Evolutionary conservation across 1,284 basidiomycete genomes (phyloP).

Genomic region (Cryptococcus jaspeensis): DNA sequence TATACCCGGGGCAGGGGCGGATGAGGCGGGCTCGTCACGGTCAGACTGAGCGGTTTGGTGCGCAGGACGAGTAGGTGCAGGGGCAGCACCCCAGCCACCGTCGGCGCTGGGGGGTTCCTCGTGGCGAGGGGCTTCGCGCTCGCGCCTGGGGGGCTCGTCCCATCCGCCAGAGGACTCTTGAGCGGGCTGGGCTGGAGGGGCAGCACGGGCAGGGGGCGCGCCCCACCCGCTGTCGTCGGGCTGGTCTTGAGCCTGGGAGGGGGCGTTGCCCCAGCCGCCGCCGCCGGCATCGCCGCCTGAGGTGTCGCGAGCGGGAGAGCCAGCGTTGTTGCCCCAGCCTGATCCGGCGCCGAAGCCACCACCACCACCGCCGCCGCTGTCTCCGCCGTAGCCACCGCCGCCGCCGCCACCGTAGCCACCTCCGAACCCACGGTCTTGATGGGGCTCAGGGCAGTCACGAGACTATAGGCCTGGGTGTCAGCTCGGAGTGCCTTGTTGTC

Average conservation of each 20-base stretch:
- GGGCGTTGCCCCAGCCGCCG: neutral
- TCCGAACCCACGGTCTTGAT: neutral
- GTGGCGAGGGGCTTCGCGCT: too few relatives aligned
- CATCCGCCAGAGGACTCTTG: neutral
- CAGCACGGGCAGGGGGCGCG: too few relatives aligned
- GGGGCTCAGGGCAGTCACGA: neutral
- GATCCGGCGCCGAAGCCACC: neutral
- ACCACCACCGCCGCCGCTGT: neutral
- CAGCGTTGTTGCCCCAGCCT: neutral
- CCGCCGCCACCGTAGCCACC: too few relatives aligned
- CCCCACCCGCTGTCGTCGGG: neutral
- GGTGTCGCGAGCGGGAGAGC: neutral
- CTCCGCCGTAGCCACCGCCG: too few relatives aligned
- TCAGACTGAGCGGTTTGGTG: too few relatives aligned
- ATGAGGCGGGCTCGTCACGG: neutral
- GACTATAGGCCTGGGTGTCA: neutral
- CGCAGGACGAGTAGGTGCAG: neutral
- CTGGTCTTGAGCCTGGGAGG: neutral
- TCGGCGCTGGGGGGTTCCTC: neutral
- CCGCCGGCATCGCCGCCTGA: neutral
- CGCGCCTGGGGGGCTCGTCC: too few relatives aligned
- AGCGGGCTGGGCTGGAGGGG: neutral
- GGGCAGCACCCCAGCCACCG: neutral
- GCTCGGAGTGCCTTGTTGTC: too few relatives aligned
- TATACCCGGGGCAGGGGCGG: neutral